phyloP scores from a whole-genome alignment of 148 eudicot species.

The Limonium bicolor region DNA sequence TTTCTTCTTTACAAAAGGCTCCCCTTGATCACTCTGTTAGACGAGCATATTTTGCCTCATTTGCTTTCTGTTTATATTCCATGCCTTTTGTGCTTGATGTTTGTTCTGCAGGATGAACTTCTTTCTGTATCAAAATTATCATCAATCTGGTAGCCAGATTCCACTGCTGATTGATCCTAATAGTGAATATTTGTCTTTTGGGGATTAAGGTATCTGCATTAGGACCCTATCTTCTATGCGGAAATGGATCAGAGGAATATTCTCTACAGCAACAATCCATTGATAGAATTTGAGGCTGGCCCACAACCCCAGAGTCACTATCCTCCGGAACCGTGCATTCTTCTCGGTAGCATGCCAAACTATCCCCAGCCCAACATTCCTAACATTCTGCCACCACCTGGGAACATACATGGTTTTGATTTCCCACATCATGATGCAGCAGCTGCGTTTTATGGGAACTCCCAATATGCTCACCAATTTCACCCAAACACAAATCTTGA shows the following conservation, averaged over 20 bases:
- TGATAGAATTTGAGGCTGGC: constrained; percentile 36
- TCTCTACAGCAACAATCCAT: constrained; percentile 29
- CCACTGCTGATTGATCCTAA: not conserved
- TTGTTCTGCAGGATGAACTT: too few relatives aligned
- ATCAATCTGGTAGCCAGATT: too few relatives aligned
- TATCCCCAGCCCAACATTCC: constrained; percentile 33
- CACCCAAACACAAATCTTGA: constrained; percentile 48
- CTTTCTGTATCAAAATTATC: too few relatives aligned
- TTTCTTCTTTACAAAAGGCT: too few relatives aligned
- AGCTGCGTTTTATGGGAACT: constrained; percentile 36
- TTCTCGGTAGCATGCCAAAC: constrained; percentile 27
- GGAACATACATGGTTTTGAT: constrained; percentile 26
- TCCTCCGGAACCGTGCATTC: constrained; percentile 46
- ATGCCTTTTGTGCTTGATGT: too few relatives aligned
- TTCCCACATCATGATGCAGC: constrained; percentile 22
- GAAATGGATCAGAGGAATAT: constrained; percentile 67
- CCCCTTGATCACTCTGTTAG: too few relatives aligned
- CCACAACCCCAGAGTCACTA: constrained; percentile 37
- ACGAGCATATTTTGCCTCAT: too few relatives aligned
- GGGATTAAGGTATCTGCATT: not conserved
- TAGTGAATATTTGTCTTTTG: not conserved
- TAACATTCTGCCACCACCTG: constrained; percentile 34
- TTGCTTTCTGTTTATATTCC: too few relatives aligned
- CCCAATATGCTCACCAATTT: constrained; percentile 34
- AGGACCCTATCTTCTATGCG: not conserved